Conservation (phyloP, 106 monocot species). For the Acanthochlamys bracteata region DNA sequence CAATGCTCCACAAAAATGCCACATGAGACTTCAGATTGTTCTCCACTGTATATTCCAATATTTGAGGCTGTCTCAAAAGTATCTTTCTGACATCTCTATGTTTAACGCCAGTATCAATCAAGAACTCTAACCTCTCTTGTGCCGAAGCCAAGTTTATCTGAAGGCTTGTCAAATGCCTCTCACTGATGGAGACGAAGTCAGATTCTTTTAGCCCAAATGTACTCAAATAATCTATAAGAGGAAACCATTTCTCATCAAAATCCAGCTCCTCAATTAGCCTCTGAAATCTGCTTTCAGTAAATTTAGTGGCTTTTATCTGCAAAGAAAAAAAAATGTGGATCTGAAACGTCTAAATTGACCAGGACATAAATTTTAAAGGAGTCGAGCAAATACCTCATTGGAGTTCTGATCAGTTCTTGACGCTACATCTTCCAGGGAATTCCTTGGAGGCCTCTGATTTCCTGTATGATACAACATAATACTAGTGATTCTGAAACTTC, state of each 20-base stretch:
- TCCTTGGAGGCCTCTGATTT: background rate
- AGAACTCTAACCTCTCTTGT: constrained; percentile 66
- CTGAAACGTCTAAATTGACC: background rate
- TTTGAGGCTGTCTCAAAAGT: constrained; percentile 89
- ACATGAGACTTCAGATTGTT: constrained; percentile 83
- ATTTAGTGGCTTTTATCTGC: constrained; percentile 41
- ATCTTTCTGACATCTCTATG: constrained; percentile 65
- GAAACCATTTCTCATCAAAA: constrained; percentile 88
- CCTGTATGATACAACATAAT: constrained; percentile 14
- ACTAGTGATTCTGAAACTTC: background rate
- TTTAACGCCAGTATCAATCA: constrained; percentile 74
- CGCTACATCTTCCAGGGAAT: background rate
- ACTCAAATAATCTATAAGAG: constrained; percentile 71
- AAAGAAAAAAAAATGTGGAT: constrained; percentile 10
- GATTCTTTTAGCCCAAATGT: constrained; percentile 83
- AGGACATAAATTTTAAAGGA: background rate
- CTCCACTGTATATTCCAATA: constrained; percentile 79
- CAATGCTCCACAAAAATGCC: constrained; percentile 57
- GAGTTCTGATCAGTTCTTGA: background rate
- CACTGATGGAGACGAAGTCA: constrained; percentile 75
- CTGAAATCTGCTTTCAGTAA: constrained; percentile 39
- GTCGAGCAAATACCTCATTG: background rate
- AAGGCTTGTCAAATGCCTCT: constrained; percentile 85
- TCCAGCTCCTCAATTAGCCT: constrained; percentile 73
- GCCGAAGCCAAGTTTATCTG: constrained; percentile 75